Evolutionary conservation across 1,284 basidiomycete genomes (phyloP), one percentile per base, ranked within the genome.

Genomic region (Rhodotorula sp.): DNA sequence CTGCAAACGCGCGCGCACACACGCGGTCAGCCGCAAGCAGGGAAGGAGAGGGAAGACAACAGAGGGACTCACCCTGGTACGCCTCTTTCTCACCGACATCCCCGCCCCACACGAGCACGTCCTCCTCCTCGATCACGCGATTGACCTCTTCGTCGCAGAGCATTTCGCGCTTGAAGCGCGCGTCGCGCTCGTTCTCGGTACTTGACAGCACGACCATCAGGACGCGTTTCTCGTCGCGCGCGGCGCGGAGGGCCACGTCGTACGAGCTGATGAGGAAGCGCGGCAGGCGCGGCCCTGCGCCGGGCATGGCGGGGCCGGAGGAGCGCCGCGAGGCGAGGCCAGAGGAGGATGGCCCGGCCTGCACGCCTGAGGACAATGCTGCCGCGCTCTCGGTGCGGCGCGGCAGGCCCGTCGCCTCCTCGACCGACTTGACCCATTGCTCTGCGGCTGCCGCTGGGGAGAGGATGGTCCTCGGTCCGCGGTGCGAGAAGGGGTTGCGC

Each of bases 141-240:
- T 92, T 86, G 60, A 95, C 84, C 19, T 85, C 84, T 7, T 87
- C 82, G 79, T 95, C 89, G 2, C 90, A 89, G 27, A 97, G 84
- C 0, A 92, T 92, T 21, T 87, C 86, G 71, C 88, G 85, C 82
- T 94, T 94, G 84, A 97, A 97, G 75, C 89, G 88, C 2, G 88
- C 84, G 53, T 90, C 90, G 78, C 95, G 89, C 79, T 96, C 92
- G 78, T 98, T 94, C 78, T 97, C 94, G 50, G 88, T 88, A 78
- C 91, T 93, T 61, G 94, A 89, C n/a, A 98, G 84, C 1, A 97
- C 82, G 2, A 95, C 86, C 77, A 91, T 90, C 0, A 90, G 89
- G 59, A 97, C 85, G 80, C 87, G 87, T 36, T 87, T 83, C 59
- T 95, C 89, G 64, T 85, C 86, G 79, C 92, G 87, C 70, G 91